Evolutionary conservation across 2,329 filamentous ascomycete genomes (phyloP).

Genomic region (Fusarium gaditjirri): DNA sequence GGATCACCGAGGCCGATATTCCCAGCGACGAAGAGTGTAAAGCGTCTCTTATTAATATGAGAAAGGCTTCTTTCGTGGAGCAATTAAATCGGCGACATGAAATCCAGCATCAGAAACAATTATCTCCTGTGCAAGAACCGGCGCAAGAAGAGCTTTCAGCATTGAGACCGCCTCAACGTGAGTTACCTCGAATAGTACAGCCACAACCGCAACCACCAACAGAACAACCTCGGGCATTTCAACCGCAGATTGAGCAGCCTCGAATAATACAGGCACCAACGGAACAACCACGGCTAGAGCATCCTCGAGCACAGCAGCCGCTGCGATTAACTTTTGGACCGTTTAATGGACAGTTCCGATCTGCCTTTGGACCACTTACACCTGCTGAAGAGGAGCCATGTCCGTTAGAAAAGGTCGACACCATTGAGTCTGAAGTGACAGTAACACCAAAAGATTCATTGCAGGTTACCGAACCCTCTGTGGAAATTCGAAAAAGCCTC

Average conservation of each 20-base stretch:
- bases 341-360: constrained; percentile 12
- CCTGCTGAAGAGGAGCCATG: constrained; percentile 29
- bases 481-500: constrained; percentile 20
- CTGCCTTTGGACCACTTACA: constrained; percentile 27
- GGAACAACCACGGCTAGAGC: background rate
- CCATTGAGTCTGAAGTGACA: background rate
- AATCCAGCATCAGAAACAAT: constrained; percentile 7
- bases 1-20: constrained; percentile 35
- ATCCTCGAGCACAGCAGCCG: constrained; percentile 24
- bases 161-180: background rate
- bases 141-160: background rate
- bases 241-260: background rate
- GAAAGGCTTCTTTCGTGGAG: constrained; percentile 29
- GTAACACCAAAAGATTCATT: background rate
- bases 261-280: background rate
- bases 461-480: background rate
- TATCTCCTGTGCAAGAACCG: constrained; percentile 15
- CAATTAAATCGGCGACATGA: constrained; percentile 22
- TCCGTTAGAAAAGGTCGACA: background rate
- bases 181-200: background rate
- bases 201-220: background rate
- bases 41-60: constrained; percentile 24
- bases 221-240: background rate
- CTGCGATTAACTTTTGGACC: constrained; percentile 25
- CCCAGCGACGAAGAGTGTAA: constrained; percentile 41